phyloP scores from a whole-genome alignment of 768 basidiomycete species.

The Wakefieldia striispora region DNA sequence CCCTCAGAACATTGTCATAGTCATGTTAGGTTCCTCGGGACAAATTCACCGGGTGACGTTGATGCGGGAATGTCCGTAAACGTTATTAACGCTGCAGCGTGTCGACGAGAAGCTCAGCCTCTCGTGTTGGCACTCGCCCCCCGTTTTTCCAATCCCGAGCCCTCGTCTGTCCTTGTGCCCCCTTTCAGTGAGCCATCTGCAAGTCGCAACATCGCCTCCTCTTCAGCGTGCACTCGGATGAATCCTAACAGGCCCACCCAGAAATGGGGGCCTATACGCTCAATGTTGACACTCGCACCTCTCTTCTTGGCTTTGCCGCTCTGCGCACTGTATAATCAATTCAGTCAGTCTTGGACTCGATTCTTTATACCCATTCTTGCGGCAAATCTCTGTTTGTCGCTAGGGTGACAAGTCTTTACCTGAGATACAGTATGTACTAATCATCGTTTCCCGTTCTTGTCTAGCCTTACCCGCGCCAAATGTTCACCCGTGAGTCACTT shows the following conservation, averaged over 20 bases:
- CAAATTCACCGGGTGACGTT: too few species aligned
- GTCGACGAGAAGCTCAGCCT: too few species aligned
- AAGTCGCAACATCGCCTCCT: neutral
- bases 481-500: constrained; percentile 50
- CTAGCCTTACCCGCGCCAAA: constrained; percentile 59
- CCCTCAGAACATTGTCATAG: too few species aligned
- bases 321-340: constrained; percentile 48
- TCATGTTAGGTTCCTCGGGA: too few species aligned
- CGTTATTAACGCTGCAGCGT: too few species aligned
- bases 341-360: constrained; percentile 35
- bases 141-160: too few species aligned
- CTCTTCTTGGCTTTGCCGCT: constrained; percentile 50
- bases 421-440: constrained; percentile 1
- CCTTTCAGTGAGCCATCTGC: neutral
- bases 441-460: neutral
- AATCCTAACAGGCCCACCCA: neutral
- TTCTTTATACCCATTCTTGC: neutral
- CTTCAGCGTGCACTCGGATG: constrained; percentile 5
- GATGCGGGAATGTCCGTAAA: too few species aligned
- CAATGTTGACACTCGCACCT: constrained; percentile 53
- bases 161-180: neutral
- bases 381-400: neutral
- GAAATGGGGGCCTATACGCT: constrained; percentile 59
- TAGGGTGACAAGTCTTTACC: too few species aligned
- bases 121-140: too few species aligned